Base-by-base conservation (phyloP, 2,329 filamentous ascomycete genomes). In the Penicillium sp. region DNA sequence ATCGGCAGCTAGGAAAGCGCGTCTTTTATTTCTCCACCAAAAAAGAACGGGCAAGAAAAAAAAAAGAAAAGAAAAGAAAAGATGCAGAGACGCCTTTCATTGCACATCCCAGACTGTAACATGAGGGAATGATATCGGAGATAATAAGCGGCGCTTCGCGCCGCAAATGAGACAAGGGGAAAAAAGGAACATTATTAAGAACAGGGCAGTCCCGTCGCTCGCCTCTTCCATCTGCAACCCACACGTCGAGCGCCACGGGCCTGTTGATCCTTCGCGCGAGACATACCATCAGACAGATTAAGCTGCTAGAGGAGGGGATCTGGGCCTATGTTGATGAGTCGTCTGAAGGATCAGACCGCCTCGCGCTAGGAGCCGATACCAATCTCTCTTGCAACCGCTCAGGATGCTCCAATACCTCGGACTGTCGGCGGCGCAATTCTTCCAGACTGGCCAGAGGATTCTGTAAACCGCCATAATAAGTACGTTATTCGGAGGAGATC, bases 381-480 rank as follows among this genome's bases (percentile, higher is more conserved):
- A 61, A 45, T 37, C 55, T 46, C 40, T 57, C 57, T 56, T 52
- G 46, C 26, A 62, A 56, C 38, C 48, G 48, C 47, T 58, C 59
- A 34, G 61, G 56, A 52, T 75, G 70, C 48, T 81, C 70, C 57
- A 88, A 69, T 47, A 79, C 74, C 57, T 83, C 79, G 46, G 79
- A 81, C 69, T 88, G 84, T 60, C 82, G 77, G 63, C 76, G 75
- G 50, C 80, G 83, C 54, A 90, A 76, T 68, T 85, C 82, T 66
- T 86, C 82, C 59, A 90, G 79, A 69, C 84, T 83, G 52, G 73
- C 78, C 59, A 77, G 71, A 51, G 86, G 86, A 70, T 90, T 84
- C 85, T 88, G 67, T 74, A 59, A 64, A 66, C 57, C 63, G 60
- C 66, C 70, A 73, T 58, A 71, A 72, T 71, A 71, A 71, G 69